Conservation (phyloP, 192 early-diverging fungal species). For the Podila clonocystis region DNA sequence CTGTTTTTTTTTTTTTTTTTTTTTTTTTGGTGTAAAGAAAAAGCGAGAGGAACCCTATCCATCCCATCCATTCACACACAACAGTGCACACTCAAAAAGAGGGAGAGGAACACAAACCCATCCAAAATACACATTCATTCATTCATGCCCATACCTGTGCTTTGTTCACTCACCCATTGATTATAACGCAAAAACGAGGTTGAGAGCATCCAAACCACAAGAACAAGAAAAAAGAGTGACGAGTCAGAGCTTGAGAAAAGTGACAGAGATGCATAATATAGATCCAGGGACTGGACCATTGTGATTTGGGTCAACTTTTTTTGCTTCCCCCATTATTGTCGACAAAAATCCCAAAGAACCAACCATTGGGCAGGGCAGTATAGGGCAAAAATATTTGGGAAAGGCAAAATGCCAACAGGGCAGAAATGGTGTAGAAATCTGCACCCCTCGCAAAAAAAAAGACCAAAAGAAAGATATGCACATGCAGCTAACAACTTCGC, state of each 20-base stretch:
- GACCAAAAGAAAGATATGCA: too few species aligned
- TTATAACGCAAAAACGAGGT: not conserved
- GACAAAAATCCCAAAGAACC: too few species aligned
- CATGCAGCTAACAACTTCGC: too few species aligned
- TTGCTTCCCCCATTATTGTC: too few species aligned
- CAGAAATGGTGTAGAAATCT: too few species aligned
- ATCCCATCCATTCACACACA: not conserved
- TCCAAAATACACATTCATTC: not conserved
- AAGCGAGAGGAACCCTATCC: not conserved
- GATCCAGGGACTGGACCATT: not conserved
- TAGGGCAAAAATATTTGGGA: too few species aligned
- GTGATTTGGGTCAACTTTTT: too few species aligned
- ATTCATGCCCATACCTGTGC: not conserved
- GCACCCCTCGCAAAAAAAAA: too few species aligned
- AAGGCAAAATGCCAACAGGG: too few species aligned
- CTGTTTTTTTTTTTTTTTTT: too few species aligned
- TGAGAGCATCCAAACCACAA: slow-evolving; percentile 2
- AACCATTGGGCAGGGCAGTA: too few species aligned
- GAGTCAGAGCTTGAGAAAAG: not conserved
- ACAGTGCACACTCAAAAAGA: not conserved
- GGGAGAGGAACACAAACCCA: not conserved
- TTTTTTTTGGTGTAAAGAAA: not conserved
- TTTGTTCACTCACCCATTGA: not conserved
- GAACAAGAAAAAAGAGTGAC: too few species aligned
- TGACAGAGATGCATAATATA: not conserved